Base-by-base conservation (phyloP, 2,329 filamentous ascomycete genomes). In the Fusarium austroafricanum region DNA sequence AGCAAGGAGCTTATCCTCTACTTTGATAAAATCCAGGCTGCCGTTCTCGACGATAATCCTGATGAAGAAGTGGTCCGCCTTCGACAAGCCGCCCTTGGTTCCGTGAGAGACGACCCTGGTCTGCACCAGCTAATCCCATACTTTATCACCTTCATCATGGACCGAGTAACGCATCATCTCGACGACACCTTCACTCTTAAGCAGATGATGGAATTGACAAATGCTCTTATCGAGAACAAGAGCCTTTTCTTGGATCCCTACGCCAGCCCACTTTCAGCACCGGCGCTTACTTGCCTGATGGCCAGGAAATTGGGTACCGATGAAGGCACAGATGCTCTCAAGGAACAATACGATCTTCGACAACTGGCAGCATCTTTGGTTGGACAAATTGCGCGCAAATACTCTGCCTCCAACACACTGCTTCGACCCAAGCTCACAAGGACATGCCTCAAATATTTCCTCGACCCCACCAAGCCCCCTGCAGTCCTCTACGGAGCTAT, bases 1-100 rank as follows among this genome's bases (percentile, higher is more conserved):
- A 97, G 93, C 69, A 97, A 97, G 80, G 96, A 99, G 80, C 88
- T 98, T 21, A 94, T 97, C 67, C 88, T 98, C 33, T 97, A 97
- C 83, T 99, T 98, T 76, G 94, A 97, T 76, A 97, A 97, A 79
- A 93, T 98, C 61, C 94, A 94, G 78, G 87, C 87, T 50, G 95
- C 96, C 12, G 87, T 99, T 45, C 86, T 97, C 61, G 93, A 98
- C 78, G 93, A 96, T 71, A 90, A 89, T 51, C 93, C 92, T 15
- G 94, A 97, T 67, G 92, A 96, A 67, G 88, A 90, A 71, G 87
- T 89, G 43, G 82, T 85, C 21, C 82, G 86, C 18, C 90, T 97
- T 76, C 91, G 95, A 53, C 89, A 91, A 49, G 94, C 96, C 1
- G 96, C 93, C 0, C 86, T 97, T 33, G 91, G 92, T 52, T 96